Evolutionary conservation across 2,329 filamentous ascomycete genomes (phyloP).

Genomic region (Diaporthe amygdali): DNA sequence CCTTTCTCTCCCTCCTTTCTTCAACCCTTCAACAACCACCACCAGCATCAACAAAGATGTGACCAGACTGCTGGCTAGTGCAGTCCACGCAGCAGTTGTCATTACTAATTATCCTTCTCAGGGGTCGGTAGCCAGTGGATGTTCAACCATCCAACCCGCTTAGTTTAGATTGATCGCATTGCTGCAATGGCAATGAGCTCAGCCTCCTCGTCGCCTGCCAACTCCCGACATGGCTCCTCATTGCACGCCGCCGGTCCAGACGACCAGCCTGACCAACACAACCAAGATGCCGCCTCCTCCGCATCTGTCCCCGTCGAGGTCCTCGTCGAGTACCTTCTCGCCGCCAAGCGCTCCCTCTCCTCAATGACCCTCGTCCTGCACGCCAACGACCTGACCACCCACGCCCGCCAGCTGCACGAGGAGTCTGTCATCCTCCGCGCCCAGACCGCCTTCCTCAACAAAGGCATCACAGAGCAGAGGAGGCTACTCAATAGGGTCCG

Average conservation of each 20-base stretch:
- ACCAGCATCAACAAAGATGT: constrained; percentile 16
- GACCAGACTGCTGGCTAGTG: constrained; percentile 17
- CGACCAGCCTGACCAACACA: background rate
- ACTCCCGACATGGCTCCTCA: constrained; percentile 15
- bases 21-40: background rate
- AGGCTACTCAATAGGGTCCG: constrained; percentile 57
- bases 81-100: background rate
- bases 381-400: constrained; percentile 83
- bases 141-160: background rate
- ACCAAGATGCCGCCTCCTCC: constrained; percentile 41
- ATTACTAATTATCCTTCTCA: background rate
- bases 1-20: background rate
- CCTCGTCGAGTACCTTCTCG: constrained; percentile 83
- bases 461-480: constrained; percentile 63
- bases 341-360: constrained; percentile 85
- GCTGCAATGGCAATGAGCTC: constrained; percentile 3
- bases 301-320: constrained; percentile 67
- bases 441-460: constrained; percentile 70
- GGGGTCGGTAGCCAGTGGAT: background rate
- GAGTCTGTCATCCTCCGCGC: constrained; percentile 77
- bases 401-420: constrained; percentile 77
- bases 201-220: constrained; percentile 23
- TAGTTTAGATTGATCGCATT: background rate
- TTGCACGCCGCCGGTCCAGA: background rate
- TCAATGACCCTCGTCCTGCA: constrained; percentile 84